phyloP scores from a whole-genome alignment of 1,284 basidiomycete genomes.

The Sporisorium exsertum region DNA sequence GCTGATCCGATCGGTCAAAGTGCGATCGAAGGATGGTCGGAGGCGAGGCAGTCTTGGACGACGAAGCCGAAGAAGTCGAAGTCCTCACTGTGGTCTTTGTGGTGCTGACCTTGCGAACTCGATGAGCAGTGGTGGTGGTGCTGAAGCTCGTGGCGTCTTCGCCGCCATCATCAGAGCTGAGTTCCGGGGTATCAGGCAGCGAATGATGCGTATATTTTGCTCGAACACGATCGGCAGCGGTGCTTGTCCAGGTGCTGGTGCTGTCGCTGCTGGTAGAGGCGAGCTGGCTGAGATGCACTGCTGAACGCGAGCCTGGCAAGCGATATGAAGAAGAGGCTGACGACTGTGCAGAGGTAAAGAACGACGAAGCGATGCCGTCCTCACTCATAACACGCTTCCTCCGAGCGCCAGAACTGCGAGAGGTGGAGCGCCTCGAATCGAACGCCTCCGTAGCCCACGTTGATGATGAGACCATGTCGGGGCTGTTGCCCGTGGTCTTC shows the following conservation, averaged over 20 bases:
- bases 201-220: conserved; percentile 9
- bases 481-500: conserved; percentile 26
- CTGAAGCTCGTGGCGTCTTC: conserved; percentile 30
- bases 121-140: conserved; percentile 29
- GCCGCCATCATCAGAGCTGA: conserved; percentile 48
- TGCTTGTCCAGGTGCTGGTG: conserved; percentile 11
- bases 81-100: conserved; percentile 26
- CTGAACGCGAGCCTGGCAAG: conserved; percentile 29
- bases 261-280: neutral
- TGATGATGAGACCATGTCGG: conserved; percentile 19
- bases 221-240: conserved; percentile 9
- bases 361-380: conserved; percentile 33
- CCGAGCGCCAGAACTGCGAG: conserved; percentile 35
- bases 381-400: conserved; percentile 54
- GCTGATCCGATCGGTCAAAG: conserved; percentile 40
- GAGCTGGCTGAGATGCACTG: conserved; percentile 27
- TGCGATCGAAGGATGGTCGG: conserved; percentile 42
- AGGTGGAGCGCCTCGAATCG: conserved; percentile 20
- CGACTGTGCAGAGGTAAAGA: conserved; percentile 16
- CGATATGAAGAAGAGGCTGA: conserved; percentile 14
- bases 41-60: conserved; percentile 18
- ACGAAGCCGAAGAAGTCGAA: conserved; percentile 16
- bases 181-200: conserved; percentile 50
- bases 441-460: conserved; percentile 13
- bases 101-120: conserved; percentile 33